These are phyloP conservation scores for Hyaloscypha variabilis DNA, from an alignment of 495 filamentous ascomycete species.

Conservation along the genomic window DNA sequence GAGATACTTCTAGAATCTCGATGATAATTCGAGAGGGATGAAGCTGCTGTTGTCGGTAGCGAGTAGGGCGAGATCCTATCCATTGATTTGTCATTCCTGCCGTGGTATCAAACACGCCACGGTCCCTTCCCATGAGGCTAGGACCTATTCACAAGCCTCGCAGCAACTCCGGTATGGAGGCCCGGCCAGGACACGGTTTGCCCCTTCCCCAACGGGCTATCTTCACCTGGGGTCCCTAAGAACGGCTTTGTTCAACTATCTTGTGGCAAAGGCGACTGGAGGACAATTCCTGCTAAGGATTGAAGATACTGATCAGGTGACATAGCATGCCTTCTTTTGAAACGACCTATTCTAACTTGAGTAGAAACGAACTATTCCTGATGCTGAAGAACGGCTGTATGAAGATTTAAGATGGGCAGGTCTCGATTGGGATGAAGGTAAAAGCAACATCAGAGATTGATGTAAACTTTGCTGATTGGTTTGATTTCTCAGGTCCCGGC, in stretches of 20 bases:
- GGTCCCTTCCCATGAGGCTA: neutral
- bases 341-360: conserved; percentile 37
- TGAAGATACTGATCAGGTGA: conserved; percentile 94
- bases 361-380: conserved; percentile 76
- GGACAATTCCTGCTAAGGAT: conserved; percentile 93
- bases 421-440: conserved; percentile 92
- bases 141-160: conserved; percentile 12
- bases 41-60: conserved; percentile 13
- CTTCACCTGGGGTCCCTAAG: conserved; percentile 89
- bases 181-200: conserved; percentile 90
- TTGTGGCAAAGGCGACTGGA: conserved; percentile 82
- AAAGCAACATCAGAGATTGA: neutral
- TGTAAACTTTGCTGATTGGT: conserved; percentile 5
- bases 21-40: conserved; percentile 18
- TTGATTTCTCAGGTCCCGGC: conserved; percentile 61
- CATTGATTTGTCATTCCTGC: conserved; percentile 31
- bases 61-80: conserved; percentile 12
- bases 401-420: conserved; percentile 88
- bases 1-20: neutral
- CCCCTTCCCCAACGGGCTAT: conserved; percentile 92
- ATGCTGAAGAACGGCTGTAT: conserved; percentile 74
- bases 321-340: conserved; percentile 28
- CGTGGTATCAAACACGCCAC: conserved; percentile 18
- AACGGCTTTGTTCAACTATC: conserved; percentile 91
- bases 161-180: conserved; percentile 47